phyloP scores from a whole-genome alignment of 2,329 filamentous ascomycete species.

The Hypoxylon rubiginosum region DNA sequence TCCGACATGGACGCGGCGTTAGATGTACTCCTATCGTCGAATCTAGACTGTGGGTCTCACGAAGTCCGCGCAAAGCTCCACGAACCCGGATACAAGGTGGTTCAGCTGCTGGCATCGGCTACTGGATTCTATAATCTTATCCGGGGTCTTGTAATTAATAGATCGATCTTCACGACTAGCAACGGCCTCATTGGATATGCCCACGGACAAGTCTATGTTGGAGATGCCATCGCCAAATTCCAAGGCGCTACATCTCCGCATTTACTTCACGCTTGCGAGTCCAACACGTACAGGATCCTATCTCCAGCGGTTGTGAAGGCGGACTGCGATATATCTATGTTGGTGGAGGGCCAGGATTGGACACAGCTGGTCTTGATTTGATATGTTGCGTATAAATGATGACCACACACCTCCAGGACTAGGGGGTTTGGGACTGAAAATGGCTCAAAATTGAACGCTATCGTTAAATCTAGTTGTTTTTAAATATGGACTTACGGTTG shows the following conservation, averaged over 20 bases:
- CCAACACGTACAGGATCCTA: background rate
- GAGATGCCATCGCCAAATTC: background rate
- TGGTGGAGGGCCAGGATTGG: background rate
- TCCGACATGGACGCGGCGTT: background rate
- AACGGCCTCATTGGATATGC: background rate
- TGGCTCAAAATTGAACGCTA: no score
- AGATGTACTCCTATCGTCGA: background rate
- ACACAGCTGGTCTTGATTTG: background rate
- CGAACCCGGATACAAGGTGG: background rate
- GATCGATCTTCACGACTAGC: background rate
- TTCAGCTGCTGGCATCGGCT: background rate
- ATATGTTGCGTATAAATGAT: background rate
- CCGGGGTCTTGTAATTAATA: background rate
- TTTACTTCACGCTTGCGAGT: background rate
- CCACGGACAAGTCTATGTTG: background rate
- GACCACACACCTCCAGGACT: no score
- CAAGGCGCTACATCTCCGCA: background rate
- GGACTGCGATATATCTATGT: background rate
- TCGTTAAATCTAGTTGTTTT: no score
- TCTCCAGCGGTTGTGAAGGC: background rate
- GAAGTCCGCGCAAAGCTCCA: background rate
- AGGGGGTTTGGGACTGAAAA: no score
- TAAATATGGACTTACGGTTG: no score
- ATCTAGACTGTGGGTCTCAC: background rate
- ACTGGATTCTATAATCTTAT: background rate